Conservation (phyloP, 2,329 filamentous ascomycete species). For the Aureobasidium lini region DNA sequence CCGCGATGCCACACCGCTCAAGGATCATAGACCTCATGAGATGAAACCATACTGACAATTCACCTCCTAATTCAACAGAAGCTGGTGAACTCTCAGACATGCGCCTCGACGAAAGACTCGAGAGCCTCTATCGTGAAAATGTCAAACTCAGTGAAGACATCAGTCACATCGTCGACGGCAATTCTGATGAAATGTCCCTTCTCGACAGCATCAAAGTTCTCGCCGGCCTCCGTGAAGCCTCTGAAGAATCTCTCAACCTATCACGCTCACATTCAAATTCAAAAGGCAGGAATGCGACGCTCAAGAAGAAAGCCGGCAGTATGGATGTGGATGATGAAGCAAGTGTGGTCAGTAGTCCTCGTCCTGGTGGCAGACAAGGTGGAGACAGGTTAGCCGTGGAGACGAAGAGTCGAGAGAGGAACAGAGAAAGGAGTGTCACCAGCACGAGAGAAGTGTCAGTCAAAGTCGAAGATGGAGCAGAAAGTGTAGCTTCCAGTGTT, state of each 20-base stretch:
- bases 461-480: slow-evolving; percentile 42
- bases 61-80: slow-evolving; percentile 20
- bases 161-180: slow-evolving; percentile 35
- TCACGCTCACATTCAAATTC: slow-evolving; percentile 9
- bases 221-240: slow-evolving; percentile 39
- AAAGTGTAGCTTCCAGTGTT: slow-evolving; percentile 34
- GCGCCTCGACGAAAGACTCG: slow-evolving; percentile 39
- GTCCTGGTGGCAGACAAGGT: slow-evolving; percentile 1
- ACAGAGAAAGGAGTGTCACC: slow-evolving; percentile 35
- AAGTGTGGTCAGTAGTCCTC: slow-evolving; percentile 27
- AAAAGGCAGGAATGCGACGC: slow-evolving; percentile 14
- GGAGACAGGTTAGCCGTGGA: slow-evolving; percentile 13
- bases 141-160: slow-evolving; percentile 42
- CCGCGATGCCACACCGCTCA: too few species aligned
- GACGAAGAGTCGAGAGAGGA: slow-evolving; percentile 27
- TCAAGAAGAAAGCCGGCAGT: slow-evolving; percentile 18
- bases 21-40: background rate
- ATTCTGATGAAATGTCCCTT: slow-evolving; percentile 35
- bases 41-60: slow-evolving; percentile 14
- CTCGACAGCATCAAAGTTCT: slow-evolving; percentile 39
- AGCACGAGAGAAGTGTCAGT: slow-evolving; percentile 42
- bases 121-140: slow-evolving; percentile 40
- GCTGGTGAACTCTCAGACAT: slow-evolving; percentile 24
- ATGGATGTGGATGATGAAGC: slow-evolving; percentile 24
- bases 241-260: slow-evolving; percentile 27